phyloP scores from a whole-genome alignment of 768 basidiomycete genomes.

The Cystofilobasidium bisporidii region DNA sequence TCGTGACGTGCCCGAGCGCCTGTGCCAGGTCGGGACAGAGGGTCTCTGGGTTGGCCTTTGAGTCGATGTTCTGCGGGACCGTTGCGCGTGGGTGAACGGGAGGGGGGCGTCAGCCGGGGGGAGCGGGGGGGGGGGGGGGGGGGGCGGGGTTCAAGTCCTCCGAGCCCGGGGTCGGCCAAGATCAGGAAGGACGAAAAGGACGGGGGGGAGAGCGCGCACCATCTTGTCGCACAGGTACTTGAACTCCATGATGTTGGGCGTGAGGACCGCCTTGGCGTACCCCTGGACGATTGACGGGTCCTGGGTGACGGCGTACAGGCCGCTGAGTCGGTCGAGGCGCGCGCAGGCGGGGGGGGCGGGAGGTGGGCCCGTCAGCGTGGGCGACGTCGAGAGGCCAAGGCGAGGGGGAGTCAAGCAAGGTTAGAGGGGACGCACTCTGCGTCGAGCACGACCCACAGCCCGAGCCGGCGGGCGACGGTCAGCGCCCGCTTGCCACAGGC shows the following conservation, averaged over 20 bases:
- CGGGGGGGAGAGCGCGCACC: conserved; percentile 42
- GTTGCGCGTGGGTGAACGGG: not conserved
- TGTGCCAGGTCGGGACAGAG: conserved; percentile 65
- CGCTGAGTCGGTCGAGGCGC: conserved; percentile 41
- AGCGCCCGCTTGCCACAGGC: conserved; percentile 66
- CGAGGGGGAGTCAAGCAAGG: not conserved
- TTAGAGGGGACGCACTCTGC: conserved; percentile 42
- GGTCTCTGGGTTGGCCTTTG: conserved; percentile 29
- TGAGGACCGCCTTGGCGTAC: conserved; percentile 76
- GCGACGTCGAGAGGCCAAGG: too few relatives aligned
- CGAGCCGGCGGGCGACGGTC: conserved; percentile 57
- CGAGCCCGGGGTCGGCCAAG: too few relatives aligned
- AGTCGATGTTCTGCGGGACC: conserved; percentile 39
- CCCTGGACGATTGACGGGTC: conserved; percentile 66
- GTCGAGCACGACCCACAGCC: conserved; percentile 86
- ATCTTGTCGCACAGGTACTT: conserved; percentile 66
- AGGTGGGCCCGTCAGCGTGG: not conserved
- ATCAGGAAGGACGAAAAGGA: not conserved
- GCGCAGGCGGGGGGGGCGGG: not conserved
- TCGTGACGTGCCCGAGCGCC: conserved; percentile 72
- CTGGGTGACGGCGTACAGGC: conserved; percentile 64
- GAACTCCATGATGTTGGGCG: conserved; percentile 92
- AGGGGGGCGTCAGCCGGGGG: not conserved
- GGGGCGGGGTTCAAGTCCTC: too few relatives aligned
- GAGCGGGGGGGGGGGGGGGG: not conserved